Evolutionary conservation across 352 stramenopile genomes (phyloP), one percentile per base, ranked within the genome.

Genomic region (Pythium grandisporangium): DNA sequence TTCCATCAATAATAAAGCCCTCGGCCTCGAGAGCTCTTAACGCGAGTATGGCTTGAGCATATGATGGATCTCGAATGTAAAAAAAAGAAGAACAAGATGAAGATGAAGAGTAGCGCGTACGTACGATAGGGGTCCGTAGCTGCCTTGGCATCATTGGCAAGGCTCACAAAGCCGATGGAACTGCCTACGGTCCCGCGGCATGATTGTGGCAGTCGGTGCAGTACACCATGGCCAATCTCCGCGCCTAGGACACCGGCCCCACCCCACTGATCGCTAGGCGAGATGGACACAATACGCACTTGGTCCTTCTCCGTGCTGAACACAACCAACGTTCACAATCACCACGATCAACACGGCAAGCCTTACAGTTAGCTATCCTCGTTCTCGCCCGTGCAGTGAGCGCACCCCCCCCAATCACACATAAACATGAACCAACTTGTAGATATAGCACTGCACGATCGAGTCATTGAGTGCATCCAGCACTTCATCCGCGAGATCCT

Each of bases 371-470:
- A n/a, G n/a, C n/a, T n/a, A n/a, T n/a, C n/a, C n/a, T n/a, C n/a
- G n/a, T n/a, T n/a, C n/a, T n/a, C n/a, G n/a, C n/a, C n/a, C n/a
- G n/a, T n/a, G n/a, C n/a, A n/a, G n/a, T n/a, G n/a, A n/a, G n/a
- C n/a, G n/a, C n/a, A n/a, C n/a, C n/a, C n/a, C n/a, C 26, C 23
- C 19, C 29, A 19, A 37, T 39, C 24, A n/a, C 1, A 41, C 3
- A 6, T 4, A 30, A 23, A 30, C 16, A 8, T 8, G 1, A 8
- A 60, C 71, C 16, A 35, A 91, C 80, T 95, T 98, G 78, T 98
- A 99, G 12, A 98, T 93, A 55, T 98, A 99, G 42, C 97, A 90
- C 66, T 98, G 93, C 46, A 99, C 86, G 2, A 95, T 83, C 27
- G 27, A 14, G 8, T 32, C 27, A 34, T 84, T 65, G 5, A 96